Evolutionary conservation across 2,329 filamentous ascomycete species (phyloP), one percentile per base, ranked within the genome.

Genomic region (Graphium sp.): DNA sequence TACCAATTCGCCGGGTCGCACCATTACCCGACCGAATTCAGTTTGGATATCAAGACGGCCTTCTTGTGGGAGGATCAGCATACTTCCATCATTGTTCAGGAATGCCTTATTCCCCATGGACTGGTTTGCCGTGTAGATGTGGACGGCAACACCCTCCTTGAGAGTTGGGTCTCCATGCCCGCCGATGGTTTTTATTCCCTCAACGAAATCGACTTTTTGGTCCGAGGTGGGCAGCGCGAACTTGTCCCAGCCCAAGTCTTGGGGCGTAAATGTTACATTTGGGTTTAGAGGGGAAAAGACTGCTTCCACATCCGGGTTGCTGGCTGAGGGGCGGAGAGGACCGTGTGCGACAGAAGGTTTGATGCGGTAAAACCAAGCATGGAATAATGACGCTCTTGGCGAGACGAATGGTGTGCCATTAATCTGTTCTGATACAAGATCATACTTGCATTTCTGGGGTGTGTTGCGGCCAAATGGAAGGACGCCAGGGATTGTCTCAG

Each of bases 31-130:
- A 5, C 74, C 74, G 11, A 78, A 60, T 41, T 79, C 74, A 3
- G 74, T 79, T 41, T 74, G 71, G 26, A 79, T 71, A 37, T 78
- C 66, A 2, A 79, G 54, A 0, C 62, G 55, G 11, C 74, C 74
- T 36, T 72, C 61, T 34, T 79, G 73, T 0, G 65, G 70, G 4
- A 78, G 58, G 26, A 79, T 71, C 29, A 78, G 50, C 34, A 74
- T 63, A 42, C 79, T 74, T 10, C 74, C 74, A 34, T 80, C 74
- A 2, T 69, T 66, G 39, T 63, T 64, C 37, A 52, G 57, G 32
- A 62, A 65, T 0, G 62, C 60, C 9, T 50, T 42, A 15, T 19
- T 19, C 2, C 48, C 43, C 62, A 66, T 66, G 37, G 41, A 51
- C 6, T 47, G 45, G 32, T 60, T 62, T 32, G 54, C 50, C 26